Base-by-base conservation (phyloP, 306 rosid species). In the Vigna radiata region DNA sequence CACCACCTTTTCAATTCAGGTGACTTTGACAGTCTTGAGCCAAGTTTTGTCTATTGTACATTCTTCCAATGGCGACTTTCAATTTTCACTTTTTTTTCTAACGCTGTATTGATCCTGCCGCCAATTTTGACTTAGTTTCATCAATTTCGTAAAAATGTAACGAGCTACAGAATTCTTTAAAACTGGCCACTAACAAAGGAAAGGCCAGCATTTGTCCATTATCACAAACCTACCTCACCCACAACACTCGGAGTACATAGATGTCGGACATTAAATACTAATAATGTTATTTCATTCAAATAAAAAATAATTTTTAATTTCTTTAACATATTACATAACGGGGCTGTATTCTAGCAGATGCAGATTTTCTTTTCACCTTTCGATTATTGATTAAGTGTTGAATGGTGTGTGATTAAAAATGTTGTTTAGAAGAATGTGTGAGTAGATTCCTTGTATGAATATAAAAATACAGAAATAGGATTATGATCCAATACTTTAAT, bases 401-500 rank as follows among this genome's bases (percentile, higher is more conserved):
- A 15, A 61, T 60, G 43, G 12, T 13, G 25, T 19, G 25, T 37
- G 2, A 11, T 55, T 54, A 19, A 54, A 12, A 55, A 54, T 12
- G 59, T 8, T 59, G 37, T 62, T 50, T 8, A 7, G 52, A 2
- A 75, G 14, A 47, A 64, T 37, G 4, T 44, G 70, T 5, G 36
- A 67, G 53, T 25, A 55, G 49, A 77, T 48, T 77, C 39, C 14
- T 16, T 59, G 12, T 27, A 18, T 41, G 10, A 27, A 53, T 44
- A 27, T 12, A 77, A 53, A 65, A 41, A 53, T 44, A 61, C 17
- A n/a, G 59, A 61, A 75, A 68, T 54, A 36, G 77, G 76, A 75
- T 66, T 48, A 64, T 50, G 68, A 70, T 75, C 76, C 15, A 84
- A 37, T 84, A 79, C 48, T 79, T 68, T 70, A 79, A 63, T 79